phyloP scores from a whole-genome alignment of 805 yeast genomes.

The Yamadazyma philogaea region DNA sequence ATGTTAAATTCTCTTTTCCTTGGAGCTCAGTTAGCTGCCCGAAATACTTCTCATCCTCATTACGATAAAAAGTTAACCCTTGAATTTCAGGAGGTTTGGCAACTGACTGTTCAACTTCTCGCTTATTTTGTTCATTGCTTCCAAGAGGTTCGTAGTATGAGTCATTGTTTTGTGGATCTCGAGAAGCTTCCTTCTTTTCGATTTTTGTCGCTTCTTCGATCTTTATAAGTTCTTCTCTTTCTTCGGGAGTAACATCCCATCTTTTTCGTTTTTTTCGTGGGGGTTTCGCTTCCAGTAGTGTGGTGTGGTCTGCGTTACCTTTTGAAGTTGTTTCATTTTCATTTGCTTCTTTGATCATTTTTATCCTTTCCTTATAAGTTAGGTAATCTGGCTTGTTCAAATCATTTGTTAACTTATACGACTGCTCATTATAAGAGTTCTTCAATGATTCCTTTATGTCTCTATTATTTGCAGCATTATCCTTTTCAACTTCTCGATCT shows the following conservation, averaged over 20 bases:
- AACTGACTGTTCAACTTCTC: conserved; percentile 18
- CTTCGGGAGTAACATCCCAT: conserved; percentile 46
- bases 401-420: conserved; percentile 24
- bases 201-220: conserved; percentile 4
- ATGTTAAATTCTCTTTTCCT: conserved; percentile 25
- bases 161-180: background rate
- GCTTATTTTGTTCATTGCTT: conserved; percentile 22
- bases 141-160: conserved; percentile 55
- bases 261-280: conserved; percentile 30
- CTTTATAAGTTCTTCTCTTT: conserved; percentile 18
- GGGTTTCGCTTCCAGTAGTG: background rate
- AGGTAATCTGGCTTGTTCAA: conserved; percentile 19
- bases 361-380: conserved; percentile 26
- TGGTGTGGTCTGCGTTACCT: background rate
- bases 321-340: background rate
- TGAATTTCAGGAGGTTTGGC: conserved; percentile 42
- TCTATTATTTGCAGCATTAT: conserved; percentile 14
- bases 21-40: conserved; percentile 46
- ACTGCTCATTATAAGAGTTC: conserved; percentile 28
- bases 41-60: conserved; percentile 69
- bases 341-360: background rate
- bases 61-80: conserved; percentile 66
- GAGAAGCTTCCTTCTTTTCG: background rate
- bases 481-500: conserved; percentile 20
- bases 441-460: conserved; percentile 18